Conservation (phyloP, 805 yeast species). For the Grigorovia humatica region DNA sequence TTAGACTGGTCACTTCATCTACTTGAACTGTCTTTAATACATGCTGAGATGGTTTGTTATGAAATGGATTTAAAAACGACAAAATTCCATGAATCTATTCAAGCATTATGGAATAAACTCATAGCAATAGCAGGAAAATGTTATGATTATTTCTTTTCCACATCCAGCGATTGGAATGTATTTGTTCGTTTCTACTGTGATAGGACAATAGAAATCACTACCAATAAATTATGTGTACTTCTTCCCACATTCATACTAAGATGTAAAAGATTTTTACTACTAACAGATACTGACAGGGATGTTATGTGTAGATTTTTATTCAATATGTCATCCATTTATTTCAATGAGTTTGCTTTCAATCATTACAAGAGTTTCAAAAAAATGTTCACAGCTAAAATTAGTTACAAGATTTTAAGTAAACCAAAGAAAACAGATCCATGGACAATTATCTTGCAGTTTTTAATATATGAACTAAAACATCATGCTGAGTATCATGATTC, state of each 20-base stretch:
- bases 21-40: conserved; percentile 14
- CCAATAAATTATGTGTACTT: conserved; percentile 17
- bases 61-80: conserved; percentile 10
- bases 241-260: conserved; percentile 23
- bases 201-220: conserved; percentile 21
- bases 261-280: conserved; percentile 9
- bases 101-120: conserved; percentile 16
- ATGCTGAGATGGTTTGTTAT: conserved; percentile 17
- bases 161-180: conserved; percentile 6
- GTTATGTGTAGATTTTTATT: conserved; percentile 13
- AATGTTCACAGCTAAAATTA: conserved; percentile 23
- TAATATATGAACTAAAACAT: conserved; percentile 12
- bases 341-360: conserved; percentile 23
- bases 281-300: conserved; percentile 7
- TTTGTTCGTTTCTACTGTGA: conserved; percentile 20
- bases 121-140: conserved; percentile 14
- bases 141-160: conserved; percentile 12
- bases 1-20: conserved; percentile 14
- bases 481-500: conserved; percentile 1
- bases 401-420: conserved; percentile 18
- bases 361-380: conserved; percentile 23
- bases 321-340: conserved; percentile 20
- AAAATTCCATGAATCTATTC: conserved; percentile 10
- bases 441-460: conserved; percentile 19
- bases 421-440: conserved; percentile 18